Conservation (phyloP, 148 eudicot genomes). For the Amaranthus cruentus region DNA sequence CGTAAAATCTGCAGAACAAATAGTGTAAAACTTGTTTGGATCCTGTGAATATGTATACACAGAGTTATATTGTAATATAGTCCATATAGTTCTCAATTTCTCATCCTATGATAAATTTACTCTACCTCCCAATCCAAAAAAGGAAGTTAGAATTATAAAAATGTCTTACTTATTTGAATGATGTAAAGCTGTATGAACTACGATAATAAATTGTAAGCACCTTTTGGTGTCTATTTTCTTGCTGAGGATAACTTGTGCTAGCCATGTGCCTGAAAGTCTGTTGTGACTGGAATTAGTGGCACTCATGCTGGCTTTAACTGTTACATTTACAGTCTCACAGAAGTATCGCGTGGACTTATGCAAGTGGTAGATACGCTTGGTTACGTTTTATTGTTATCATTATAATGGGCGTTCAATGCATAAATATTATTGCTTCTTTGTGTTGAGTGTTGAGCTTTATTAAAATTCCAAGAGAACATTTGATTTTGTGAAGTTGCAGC, state of each 20-base stretch:
- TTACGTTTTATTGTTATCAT: too few species aligned
- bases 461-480: too few species aligned
- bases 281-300: neutral
- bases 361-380: neutral
- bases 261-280: neutral
- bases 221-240: neutral
- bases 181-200: neutral
- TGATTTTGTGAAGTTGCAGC: too few species aligned
- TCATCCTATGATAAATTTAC: neutral
- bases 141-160: neutral
- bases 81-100: constrained; percentile 2
- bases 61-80: neutral
- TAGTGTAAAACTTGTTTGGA: constrained; percentile 5
- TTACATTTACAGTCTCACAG: neutral
- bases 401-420: too few species aligned
- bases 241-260: neutral
- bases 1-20: neutral
- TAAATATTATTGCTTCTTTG: too few species aligned
- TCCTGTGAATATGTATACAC: constrained; percentile 5
- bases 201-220: neutral
- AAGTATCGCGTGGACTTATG: neutral
- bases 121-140: neutral
- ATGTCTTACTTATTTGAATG: constrained; percentile 3
- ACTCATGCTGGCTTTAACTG: neutral
- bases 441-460: too few species aligned